phyloP scores from a whole-genome alignment of 257 asterid species.

The Asclepias syriaca region DNA sequence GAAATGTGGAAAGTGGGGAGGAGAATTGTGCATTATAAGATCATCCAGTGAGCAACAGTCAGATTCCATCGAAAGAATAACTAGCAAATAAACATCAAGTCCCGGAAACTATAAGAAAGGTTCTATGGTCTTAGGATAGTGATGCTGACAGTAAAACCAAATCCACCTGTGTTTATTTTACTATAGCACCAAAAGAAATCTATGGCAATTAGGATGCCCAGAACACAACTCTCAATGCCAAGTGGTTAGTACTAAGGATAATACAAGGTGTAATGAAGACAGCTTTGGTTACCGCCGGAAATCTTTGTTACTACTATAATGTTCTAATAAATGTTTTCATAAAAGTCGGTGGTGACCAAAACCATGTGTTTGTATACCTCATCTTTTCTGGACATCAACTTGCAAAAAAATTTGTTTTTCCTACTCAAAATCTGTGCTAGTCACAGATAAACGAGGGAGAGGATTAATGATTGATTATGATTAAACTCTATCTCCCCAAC shows the following conservation, averaged over 20 bases:
- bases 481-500: background rate
- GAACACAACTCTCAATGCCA: background rate
- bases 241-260: background rate
- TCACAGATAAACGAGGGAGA: background rate
- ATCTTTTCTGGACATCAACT: background rate
- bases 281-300: background rate
- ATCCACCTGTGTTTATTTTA: background rate
- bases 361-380: background rate
- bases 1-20: background rate
- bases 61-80: conserved; percentile 2
- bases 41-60: background rate
- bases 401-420: background rate
- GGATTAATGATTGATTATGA: background rate
- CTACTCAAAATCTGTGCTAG: background rate
- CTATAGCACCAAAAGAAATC: background rate
- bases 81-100: background rate
- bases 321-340: background rate
- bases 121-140: background rate
- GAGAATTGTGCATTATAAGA: background rate
- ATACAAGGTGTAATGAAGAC: background rate
- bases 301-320: background rate
- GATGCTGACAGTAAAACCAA: background rate
- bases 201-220: background rate
- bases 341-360: background rate
- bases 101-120: background rate